Conservation (phyloP, 768 basidiomycete species). For the Phylloporus arenicola region DNA sequence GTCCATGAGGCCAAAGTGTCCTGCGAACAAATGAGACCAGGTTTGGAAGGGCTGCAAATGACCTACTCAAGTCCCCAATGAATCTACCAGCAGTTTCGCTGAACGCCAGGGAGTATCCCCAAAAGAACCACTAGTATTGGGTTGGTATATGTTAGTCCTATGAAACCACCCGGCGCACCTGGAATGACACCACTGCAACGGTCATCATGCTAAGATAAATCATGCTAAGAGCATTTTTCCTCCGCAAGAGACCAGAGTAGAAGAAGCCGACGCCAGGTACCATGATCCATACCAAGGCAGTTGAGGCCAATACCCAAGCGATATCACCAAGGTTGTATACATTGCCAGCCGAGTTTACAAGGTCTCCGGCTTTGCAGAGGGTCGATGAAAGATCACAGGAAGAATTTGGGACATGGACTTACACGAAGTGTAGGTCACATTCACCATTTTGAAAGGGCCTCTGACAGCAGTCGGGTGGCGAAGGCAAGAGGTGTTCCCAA, state of each 20-base stretch:
- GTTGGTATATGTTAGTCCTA: neutral
- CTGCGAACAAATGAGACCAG: constrained; percentile 33
- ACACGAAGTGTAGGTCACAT: constrained; percentile 41
- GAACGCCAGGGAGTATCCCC: constrained; percentile 93
- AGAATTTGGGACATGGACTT: constrained; percentile 4
- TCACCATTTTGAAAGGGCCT: constrained; percentile 33
- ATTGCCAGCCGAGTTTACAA: constrained; percentile 18
- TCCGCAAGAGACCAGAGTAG: constrained; percentile 84
- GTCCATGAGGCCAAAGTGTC: constrained; percentile 76
- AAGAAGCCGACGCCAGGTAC: constrained; percentile 82
- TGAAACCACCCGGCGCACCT: constrained; percentile 57
- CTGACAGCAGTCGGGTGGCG: neutral
- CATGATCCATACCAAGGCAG: constrained; percentile 83
- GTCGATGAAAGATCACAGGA: neutral
- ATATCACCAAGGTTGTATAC: constrained; percentile 62
- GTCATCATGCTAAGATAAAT: constrained; percentile 76
- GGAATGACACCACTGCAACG: constrained; percentile 76
- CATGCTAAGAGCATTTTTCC: constrained; percentile 93
- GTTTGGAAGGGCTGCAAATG: neutral
- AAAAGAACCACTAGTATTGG: constrained; percentile 81
- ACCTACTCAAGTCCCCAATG: constrained; percentile 80
- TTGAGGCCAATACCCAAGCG: constrained; percentile 65
- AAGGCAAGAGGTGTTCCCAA: neutral
- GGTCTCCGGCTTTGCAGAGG: constrained; percentile 32
- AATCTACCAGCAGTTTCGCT: constrained; percentile 66